These are phyloP conservation scores for Raffaelea deltoideospora DNA, from an alignment of 2,329 filamentous ascomycete genomes.

Conservation along the genomic window DNA sequence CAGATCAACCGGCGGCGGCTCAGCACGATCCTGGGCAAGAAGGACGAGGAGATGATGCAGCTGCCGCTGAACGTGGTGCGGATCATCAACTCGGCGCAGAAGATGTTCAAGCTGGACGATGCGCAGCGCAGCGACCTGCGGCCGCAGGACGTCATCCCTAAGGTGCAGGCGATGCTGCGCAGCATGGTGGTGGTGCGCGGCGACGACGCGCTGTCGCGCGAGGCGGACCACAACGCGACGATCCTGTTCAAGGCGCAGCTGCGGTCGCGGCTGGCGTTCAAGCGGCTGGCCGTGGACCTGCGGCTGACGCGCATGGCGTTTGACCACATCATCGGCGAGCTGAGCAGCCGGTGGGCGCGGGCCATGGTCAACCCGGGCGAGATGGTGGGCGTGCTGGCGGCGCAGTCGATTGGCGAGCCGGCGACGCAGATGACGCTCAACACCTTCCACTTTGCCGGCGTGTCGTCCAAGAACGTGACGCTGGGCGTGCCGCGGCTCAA, in stretches of 20 bases:
- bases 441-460: conserved; percentile 99
- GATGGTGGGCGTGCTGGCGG: conserved; percentile 96
- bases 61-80: conserved; percentile 82
- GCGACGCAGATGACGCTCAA: conserved; percentile 99
- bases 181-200: conserved; percentile 78
- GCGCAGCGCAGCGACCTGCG: conserved; percentile 77
- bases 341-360: conserved; percentile 77
- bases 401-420: conserved; percentile 96
- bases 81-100: conserved; percentile 80
- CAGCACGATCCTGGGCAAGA: conserved; percentile 25
- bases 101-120: conserved; percentile 80
- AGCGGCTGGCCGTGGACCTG: conserved; percentile 75
- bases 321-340: conserved; percentile 77
- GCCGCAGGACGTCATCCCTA: conserved; percentile 72
- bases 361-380: conserved; percentile 84
- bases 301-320: conserved; percentile 83
- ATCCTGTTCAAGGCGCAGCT: conserved; percentile 85
- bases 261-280: conserved; percentile 81
- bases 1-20: conserved; percentile 37
- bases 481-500: conserved; percentile 96
- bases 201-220: conserved; percentile 61
- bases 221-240: conserved; percentile 80
- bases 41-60: conserved; percentile 75
- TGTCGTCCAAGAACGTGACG: conserved; percentile 98
- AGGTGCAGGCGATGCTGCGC: conserved; percentile 59